Base-by-base conservation (phyloP, 192 early-diverging fungal genomes). In the Mortierella claussenii region DNA sequence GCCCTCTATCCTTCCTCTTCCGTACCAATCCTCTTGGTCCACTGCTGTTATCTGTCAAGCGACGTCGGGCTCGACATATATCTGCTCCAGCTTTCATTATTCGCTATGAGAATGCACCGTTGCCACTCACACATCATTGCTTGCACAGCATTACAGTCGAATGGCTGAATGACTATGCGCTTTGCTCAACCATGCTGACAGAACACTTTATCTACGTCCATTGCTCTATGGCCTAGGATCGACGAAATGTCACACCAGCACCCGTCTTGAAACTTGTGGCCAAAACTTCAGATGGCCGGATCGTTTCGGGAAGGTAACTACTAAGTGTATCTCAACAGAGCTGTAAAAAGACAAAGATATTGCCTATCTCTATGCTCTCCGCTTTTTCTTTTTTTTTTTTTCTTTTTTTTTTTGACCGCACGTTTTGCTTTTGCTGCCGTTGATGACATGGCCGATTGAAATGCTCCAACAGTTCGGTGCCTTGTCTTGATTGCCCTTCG, bases 241-340 rank as follows among this genome's bases (percentile, higher is more conserved):
- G 85, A 28, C 80, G 88, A 12, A 84, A 85, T 50, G 82, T 89
- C 20, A 88, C 87, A 45, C 90, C 90, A 11, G 87, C 87, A 23
- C 87, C 89, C 8, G 87, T 91, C 59, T 55, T 90, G 13, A 86
- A 88, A 68, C 78, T 91, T 2, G 66, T 86, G 56, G 81, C 85
- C 26, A 71, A 62, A 68, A 53, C 51, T 23, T 54, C 59, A 30
- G 68, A 82, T 20, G 68, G 79, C 26, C 37, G 33, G 15, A 43
- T 65, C 24, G 59, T 59, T 24, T 54, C 69, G 4, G 75, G 63
- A 48, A 82, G 76, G 80, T 82, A 81, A 55, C 24, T 24, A 20
- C n/a, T n/a, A n/a, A n/a, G n/a, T n/a, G n/a, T n/a, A n/a, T n/a
- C n/a, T n/a, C n/a, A n/a, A n/a, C n/a, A n/a, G n/a, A n/a, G n/a